phyloP scores from a whole-genome alignment of 768 basidiomycete species.

The Tylopilus rubrobrunneus region DNA sequence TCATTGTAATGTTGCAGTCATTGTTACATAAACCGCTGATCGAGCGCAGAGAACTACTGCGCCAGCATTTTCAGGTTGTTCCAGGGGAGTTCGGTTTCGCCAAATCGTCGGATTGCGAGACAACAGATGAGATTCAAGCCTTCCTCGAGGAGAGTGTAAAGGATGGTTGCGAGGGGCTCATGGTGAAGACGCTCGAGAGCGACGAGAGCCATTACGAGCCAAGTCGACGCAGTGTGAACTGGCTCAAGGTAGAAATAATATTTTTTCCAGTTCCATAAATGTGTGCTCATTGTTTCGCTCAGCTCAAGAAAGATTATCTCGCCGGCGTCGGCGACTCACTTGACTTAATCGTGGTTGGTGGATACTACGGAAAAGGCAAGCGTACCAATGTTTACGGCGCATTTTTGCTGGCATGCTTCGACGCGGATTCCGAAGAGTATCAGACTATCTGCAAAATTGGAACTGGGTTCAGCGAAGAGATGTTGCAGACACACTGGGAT shows the following conservation, averaged over 20 bases:
- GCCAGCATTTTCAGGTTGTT: slow-evolving; percentile 75
- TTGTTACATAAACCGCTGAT: slow-evolving; percentile 71
- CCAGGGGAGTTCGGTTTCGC: slow-evolving; percentile 93
- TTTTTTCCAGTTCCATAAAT: background rate
- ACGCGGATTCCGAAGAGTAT: slow-evolving; percentile 88
- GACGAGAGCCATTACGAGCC: slow-evolving; percentile 95
- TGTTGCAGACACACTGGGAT: slow-evolving; percentile 76
- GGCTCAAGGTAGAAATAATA: slow-evolving; percentile 77
- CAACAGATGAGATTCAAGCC: slow-evolving; percentile 87
- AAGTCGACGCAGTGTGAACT: slow-evolving; percentile 91
- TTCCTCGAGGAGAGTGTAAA: slow-evolving; percentile 97
- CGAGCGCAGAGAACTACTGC: slow-evolving; percentile 74
- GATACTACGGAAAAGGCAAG: slow-evolving; percentile 96
- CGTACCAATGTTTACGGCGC: slow-evolving; percentile 97
- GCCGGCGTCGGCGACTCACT: slow-evolving; percentile 96
- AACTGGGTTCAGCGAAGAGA: slow-evolving; percentile 95
- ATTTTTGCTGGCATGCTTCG: slow-evolving; percentile 96
- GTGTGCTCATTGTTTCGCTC: slow-evolving; percentile 7
- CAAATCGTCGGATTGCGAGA: slow-evolving; percentile 83
- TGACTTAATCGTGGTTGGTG: slow-evolving; percentile 96
- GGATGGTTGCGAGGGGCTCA: slow-evolving; percentile 97
- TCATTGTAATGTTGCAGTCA: slow-evolving; percentile 48
- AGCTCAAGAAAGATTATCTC: slow-evolving; percentile 99
- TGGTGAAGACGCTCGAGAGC: slow-evolving; percentile 98
- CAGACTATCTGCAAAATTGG: slow-evolving; percentile 99